phyloP scores from a whole-genome alignment of 208 protist species.

The Naegleria fowleri region DNA sequence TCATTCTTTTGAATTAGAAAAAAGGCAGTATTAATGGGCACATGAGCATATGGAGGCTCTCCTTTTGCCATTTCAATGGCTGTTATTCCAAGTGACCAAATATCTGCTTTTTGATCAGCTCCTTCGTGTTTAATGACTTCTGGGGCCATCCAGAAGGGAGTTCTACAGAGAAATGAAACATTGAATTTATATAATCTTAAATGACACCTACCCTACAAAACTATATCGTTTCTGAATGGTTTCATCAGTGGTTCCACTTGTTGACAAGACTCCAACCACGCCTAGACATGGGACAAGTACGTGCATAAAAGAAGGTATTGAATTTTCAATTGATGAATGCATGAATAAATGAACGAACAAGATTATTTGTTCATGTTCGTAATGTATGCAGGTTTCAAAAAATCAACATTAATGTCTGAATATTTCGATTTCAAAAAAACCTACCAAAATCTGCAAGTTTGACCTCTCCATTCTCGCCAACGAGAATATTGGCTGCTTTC shows the following conservation, averaged over 20 bases:
- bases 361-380: too few species aligned
- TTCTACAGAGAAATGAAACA: constrained; percentile 30
- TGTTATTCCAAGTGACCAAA: constrained; percentile 91
- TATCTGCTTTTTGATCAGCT: constrained; percentile 80
- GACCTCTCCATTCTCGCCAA: constrained; percentile 53
- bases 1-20: constrained; percentile 50
- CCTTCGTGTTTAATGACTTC: constrained; percentile 45
- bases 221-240: constrained; percentile 70
- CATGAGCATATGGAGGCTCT: constrained; percentile 73
- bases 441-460: constrained; percentile 80
- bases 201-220: constrained; percentile 55
- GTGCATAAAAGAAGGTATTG: too few species aligned
- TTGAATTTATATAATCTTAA: too few species aligned
- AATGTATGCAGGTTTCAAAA: too few species aligned
- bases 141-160: constrained; percentile 72
- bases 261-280: constrained; percentile 59
- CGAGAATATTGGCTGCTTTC: constrained; percentile 63
- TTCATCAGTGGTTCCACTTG: constrained; percentile 43
- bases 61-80: constrained; percentile 89
- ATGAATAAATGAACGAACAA: too few species aligned
- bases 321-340: too few species aligned
- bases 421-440: too few species aligned
- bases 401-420: too few species aligned
- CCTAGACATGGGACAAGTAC: too few species aligned
- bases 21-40: constrained; percentile 63